phyloP scores from a whole-genome alignment of 75 land plant genomes.

The Pinus tabuliformis region DNA sequence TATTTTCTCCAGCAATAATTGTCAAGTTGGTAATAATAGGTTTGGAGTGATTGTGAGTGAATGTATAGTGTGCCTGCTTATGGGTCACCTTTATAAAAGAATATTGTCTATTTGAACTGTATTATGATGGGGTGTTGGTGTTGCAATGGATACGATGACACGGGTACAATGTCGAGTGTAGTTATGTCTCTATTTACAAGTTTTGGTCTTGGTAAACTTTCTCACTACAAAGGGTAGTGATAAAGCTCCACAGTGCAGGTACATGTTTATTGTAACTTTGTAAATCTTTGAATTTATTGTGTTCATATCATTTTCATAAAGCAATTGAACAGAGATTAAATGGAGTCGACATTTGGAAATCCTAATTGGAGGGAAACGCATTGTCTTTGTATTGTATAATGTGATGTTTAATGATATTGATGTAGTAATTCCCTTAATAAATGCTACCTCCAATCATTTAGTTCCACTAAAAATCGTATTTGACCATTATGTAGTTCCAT shows the following conservation, averaged over 20 bases:
- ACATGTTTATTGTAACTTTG: neutral
- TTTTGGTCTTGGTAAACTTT: neutral
- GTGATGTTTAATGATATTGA: neutral
- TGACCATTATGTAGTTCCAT: neutral
- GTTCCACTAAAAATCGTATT: neutral
- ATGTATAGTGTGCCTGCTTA: too few relatives aligned
- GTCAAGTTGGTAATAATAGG: too few relatives aligned
- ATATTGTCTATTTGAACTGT: too few relatives aligned
- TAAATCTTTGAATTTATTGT: neutral
- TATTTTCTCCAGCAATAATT: too few relatives aligned
- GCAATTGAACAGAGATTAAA: neutral
- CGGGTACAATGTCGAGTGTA: neutral
- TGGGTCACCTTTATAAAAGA: too few relatives aligned
- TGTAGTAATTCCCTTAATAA: neutral
- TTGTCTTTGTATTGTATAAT: neutral
- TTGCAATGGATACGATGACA: neutral
- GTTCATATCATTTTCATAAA: neutral
- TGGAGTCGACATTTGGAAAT: neutral
- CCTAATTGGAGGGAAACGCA: neutral
- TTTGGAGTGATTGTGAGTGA: too few relatives aligned
- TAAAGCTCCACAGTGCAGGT: neutral
- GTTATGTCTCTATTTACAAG: neutral
- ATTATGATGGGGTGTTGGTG: neutral
- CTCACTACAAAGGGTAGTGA: neutral
- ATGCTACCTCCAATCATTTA: neutral